These are phyloP conservation scores for Yamadazyma nakazawae DNA, from an alignment of 805 yeast species.

Conservation along the genomic window DNA sequence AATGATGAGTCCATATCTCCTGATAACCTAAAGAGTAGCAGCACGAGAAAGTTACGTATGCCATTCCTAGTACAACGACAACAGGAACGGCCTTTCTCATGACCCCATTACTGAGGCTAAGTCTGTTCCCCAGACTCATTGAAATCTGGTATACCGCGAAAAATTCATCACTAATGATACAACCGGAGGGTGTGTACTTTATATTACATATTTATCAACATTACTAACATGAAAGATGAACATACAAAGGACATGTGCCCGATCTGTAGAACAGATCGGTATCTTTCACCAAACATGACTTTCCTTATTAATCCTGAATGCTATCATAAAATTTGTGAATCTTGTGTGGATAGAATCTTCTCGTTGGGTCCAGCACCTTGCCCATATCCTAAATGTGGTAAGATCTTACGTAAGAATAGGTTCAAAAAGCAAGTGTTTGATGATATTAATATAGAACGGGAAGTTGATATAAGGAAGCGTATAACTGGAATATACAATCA, in stretches of 20 bases:
- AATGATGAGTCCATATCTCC: constrained; percentile 28
- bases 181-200: constrained; percentile 1
- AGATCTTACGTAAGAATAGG: constrained; percentile 78
- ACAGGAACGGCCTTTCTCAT: constrained; percentile 23
- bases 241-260: constrained; percentile 80
- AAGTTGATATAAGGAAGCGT: constrained; percentile 83
- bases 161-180: background rate
- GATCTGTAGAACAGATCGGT: constrained; percentile 92
- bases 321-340: constrained; percentile 94
- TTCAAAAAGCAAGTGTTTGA: constrained; percentile 93
- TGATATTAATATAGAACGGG: constrained; percentile 84
- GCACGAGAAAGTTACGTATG: constrained; percentile 43
- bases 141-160: background rate
- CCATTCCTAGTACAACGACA: constrained; percentile 24
- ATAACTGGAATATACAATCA: constrained; percentile 78
- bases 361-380: constrained; percentile 95
- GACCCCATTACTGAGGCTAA: background rate
- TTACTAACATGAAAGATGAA: constrained; percentile 5
- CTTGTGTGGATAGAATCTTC: constrained; percentile 94
- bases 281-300: constrained; percentile 87
- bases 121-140: constrained; percentile 6
- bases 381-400: constrained; percentile 89
- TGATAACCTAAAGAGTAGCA: constrained; percentile 45
- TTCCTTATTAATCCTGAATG: constrained; percentile 96
- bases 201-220: background rate